These are phyloP conservation scores for Colletotrichum agaves DNA, from an alignment of 2,329 filamentous ascomycete species.

Conservation along the genomic window DNA sequence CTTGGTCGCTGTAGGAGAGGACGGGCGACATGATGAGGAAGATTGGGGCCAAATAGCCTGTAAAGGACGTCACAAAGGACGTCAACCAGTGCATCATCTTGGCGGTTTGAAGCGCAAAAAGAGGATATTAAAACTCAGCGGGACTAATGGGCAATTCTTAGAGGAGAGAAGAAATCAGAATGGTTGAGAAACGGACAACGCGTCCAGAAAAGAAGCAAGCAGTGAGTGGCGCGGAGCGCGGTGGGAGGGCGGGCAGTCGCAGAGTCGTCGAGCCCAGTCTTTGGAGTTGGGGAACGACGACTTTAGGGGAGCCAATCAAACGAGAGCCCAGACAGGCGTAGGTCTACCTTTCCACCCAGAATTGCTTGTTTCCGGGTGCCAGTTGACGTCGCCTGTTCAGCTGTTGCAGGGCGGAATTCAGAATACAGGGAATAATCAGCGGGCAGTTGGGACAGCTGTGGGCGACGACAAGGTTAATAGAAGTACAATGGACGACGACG, in stretches of 20 bases:
- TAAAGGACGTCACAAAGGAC: conserved; percentile 53
- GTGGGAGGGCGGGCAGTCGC: conserved; percentile 24
- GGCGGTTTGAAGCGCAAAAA: conserved; percentile 1
- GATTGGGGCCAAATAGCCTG: conserved; percentile 69
- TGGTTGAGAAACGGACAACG: conserved; percentile 12
- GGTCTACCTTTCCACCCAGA: conserved; percentile 18
- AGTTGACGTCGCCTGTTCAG: conserved; percentile 24
- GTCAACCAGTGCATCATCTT: conserved; percentile 31
- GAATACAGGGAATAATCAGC: neutral
- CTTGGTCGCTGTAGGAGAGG: conserved; percentile 74
- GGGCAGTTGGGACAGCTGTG: neutral
- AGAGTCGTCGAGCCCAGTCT: conserved; percentile 24
- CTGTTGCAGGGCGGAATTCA: neutral
- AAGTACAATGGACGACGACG: neutral
- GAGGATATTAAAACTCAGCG: neutral
- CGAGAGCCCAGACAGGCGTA: conserved; percentile 21
- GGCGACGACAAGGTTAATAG: conserved; percentile 18
- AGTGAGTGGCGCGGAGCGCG: conserved; percentile 29
- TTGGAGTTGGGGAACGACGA: conserved; percentile 20
- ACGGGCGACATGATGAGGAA: conserved; percentile 73
- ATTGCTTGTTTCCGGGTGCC: conserved; percentile 34
- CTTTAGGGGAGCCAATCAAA: conserved; percentile 27
- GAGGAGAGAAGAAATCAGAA: neutral
- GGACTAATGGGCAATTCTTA: neutral
- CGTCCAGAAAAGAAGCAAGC: conserved; percentile 34